Percentiles rank a stretch among this genome's conserved stretches.
phyloP scores from a whole-genome alignment of 2,329 filamentous ascomycete species.

The Calcarisporium arbuscula region DNA sequence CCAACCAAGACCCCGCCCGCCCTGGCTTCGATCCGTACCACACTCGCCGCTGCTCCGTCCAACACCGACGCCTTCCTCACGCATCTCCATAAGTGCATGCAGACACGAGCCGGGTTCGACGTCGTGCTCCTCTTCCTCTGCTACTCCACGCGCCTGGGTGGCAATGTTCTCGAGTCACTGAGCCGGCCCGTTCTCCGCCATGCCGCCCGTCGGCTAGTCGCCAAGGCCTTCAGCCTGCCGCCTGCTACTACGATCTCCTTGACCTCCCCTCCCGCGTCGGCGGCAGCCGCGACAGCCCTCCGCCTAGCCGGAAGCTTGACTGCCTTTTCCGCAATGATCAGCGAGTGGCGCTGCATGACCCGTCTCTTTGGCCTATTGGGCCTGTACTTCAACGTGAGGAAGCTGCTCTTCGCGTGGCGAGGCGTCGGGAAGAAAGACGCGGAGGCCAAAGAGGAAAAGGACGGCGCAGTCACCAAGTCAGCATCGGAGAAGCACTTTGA shows the following conservation, averaged over 20 bases:
- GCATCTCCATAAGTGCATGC: slow-evolving; percentile 56
- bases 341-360: slow-evolving; percentile 65
- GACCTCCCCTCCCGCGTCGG: slow-evolving; percentile 29
- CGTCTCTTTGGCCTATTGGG: slow-evolving; percentile 73
- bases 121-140: slow-evolving; percentile 61
- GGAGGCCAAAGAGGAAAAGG: slow-evolving; percentile 12
- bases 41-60: slow-evolving; percentile 14
- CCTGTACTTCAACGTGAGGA: slow-evolving; percentile 62
- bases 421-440: slow-evolving; percentile 15
- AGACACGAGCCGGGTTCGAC: slow-evolving; percentile 64
- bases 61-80: slow-evolving; percentile 46
- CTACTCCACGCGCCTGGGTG: slow-evolving; percentile 56
- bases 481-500: slow-evolving; percentile 30
- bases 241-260: slow-evolving; percentile 42
- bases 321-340: slow-evolving; percentile 58
- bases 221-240: slow-evolving; percentile 45
- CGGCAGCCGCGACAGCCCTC: slow-evolving; percentile 38
- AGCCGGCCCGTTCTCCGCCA: slow-evolving; percentile 52
- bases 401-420: slow-evolving; percentile 31
- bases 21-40: slow-evolving; percentile 6
- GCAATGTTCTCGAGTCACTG: slow-evolving; percentile 43
- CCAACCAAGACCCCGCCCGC: slow-evolving; percentile 9
- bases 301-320: slow-evolving; percentile 47
- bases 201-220: slow-evolving; percentile 44
- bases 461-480: slow-evolving; percentile 29